Percentiles rank a stretch among this genome's conserved stretches.
phyloP scores from a whole-genome alignment of 1,284 basidiomycete genomes.

The Malassezia sympodialis region DNA sequence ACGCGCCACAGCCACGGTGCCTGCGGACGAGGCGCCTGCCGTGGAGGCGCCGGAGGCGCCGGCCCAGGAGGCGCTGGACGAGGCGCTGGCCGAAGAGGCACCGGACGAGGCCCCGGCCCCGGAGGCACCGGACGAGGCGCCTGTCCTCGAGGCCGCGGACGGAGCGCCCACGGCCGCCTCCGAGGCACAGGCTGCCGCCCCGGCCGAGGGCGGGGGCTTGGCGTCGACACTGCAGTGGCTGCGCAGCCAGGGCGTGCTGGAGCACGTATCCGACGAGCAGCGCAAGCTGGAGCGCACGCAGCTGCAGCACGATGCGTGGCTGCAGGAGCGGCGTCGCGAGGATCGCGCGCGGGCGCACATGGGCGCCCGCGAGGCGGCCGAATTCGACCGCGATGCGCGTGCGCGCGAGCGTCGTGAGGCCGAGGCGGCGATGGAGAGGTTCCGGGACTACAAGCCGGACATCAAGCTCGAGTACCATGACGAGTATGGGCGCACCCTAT shows the following conservation, averaged over 20 bases:
- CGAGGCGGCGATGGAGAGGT: slow-evolving; percentile 67
- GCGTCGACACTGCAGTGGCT: slow-evolving; percentile 78
- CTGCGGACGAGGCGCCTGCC: not conserved
- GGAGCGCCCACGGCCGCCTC: not conserved
- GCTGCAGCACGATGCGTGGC: slow-evolving; percentile 76
- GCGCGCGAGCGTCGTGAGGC: slow-evolving; percentile 82
- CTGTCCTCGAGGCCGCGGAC: too few relatives aligned
- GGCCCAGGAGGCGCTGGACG: slow-evolving; percentile 41
- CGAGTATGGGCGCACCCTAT: slow-evolving; percentile 70
- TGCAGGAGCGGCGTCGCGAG: slow-evolving; percentile 74
- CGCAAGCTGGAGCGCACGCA: slow-evolving; percentile 71
- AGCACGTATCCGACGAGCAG: slow-evolving; percentile 59
- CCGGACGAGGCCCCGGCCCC: not conserved
- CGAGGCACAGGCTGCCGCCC: not conserved
- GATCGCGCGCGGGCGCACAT: slow-evolving; percentile 57
- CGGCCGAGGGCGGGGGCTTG: slow-evolving; percentile 54
- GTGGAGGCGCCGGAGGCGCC: not conserved
- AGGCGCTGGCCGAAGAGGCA: slow-evolving; percentile 1
- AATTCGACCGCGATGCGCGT: slow-evolving; percentile 53
- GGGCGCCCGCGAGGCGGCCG: slow-evolving; percentile 77
- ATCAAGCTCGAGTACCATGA: slow-evolving; percentile 94
- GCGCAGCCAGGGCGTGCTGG: slow-evolving; percentile 79
- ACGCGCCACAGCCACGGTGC: slow-evolving; percentile 20
- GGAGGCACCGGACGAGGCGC: not conserved
- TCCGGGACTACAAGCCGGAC: slow-evolving; percentile 91